Base-by-base conservation (phyloP, 2,329 filamentous ascomycete species). In the Diaporthe capsici region DNA sequence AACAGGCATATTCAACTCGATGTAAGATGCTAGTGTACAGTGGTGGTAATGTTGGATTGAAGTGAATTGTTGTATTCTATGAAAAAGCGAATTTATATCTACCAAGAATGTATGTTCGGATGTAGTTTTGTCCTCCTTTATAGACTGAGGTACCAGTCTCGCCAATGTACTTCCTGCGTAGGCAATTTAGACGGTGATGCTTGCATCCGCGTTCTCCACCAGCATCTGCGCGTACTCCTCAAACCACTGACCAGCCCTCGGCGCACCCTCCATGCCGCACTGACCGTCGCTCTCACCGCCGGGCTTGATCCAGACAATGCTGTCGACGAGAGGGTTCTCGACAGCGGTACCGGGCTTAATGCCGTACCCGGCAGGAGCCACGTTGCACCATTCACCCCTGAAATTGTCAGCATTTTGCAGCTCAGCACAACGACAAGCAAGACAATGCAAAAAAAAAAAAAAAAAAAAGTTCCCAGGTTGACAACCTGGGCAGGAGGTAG, bases 231-330 rank as follows among this genome's bases (percentile, higher is more conserved):
- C 83, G 77, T 86, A 87, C 76, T 84, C 83, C 22, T 85, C 81
- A 75, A 86, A 86, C 86, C 86, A 87, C 5, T 75, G 75, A 3
- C 86, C 86, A 0, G 86, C 85, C 25, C 71, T 76, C 1, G 86
- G 83, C 1, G 86, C 85, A 3, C 82, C 82, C 47, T n/a, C 60
- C 67, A 83, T 77, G 0, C 85, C 85, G 76, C 85, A 86, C 71
- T 81, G 72, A 6, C 86, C 86, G 73, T 87, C 85, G 63, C 82
- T 84, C 81, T 87, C 86, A 15, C 86, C 86, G 15, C 84, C 85
- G 0, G 85, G 85, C 82, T 87, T 87, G 68, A 85, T 82, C 85
- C 85, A 87, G 20, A 87, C 85, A 60, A 87, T 82, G 73, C 82
- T 83, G 77, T 87, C 86, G 4, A 87, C 80, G 71, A 83, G 75